These are phyloP conservation scores for Chamaenerion angustifolium DNA, from an alignment of 345 rosid species.

Conservation along the genomic window DNA sequence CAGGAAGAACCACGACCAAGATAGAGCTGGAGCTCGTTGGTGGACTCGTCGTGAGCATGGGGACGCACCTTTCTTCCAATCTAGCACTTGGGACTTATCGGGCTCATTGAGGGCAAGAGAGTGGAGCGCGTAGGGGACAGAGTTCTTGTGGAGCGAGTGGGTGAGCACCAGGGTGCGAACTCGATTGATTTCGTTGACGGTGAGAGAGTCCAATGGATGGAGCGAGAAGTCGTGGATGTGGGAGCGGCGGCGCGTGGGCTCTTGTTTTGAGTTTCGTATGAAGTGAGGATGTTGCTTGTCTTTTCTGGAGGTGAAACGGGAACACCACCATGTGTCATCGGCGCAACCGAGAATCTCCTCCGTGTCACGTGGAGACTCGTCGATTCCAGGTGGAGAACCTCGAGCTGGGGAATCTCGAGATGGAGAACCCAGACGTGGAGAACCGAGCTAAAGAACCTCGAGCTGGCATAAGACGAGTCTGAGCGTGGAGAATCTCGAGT, in stretches of 20 bases:
- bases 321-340: slow-evolving; percentile 39
- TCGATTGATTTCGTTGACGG: slow-evolving; percentile 38
- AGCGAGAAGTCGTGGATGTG: slow-evolving; percentile 38
- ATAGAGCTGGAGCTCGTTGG: too few species aligned
- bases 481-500: too few species aligned
- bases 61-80: slow-evolving; percentile 55
- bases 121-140: slow-evolving; percentile 37
- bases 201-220: slow-evolving; percentile 72
- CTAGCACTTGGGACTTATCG: slow-evolving; percentile 38
- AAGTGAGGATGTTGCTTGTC: slow-evolving; percentile 10
- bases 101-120: slow-evolving; percentile 71
- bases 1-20: too few species aligned
- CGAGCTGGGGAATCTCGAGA: too few species aligned
- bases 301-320: slow-evolving; percentile 38
- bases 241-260: slow-evolving; percentile 21
- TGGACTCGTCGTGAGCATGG: too few species aligned
- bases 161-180: slow-evolving; percentile 41
- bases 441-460: too few species aligned
- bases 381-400: too few species aligned
- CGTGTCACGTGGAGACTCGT: too few species aligned
- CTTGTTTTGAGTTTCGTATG: slow-evolving; percentile 11
- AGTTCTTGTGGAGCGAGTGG: slow-evolving; percentile 39
- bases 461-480: too few species aligned
- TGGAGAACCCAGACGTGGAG: too few species aligned
- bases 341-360: too few species aligned